These are phyloP conservation scores for Triangularia verruculosa DNA, from an alignment of 2,329 filamentous ascomycete species.

Conservation along the genomic window DNA sequence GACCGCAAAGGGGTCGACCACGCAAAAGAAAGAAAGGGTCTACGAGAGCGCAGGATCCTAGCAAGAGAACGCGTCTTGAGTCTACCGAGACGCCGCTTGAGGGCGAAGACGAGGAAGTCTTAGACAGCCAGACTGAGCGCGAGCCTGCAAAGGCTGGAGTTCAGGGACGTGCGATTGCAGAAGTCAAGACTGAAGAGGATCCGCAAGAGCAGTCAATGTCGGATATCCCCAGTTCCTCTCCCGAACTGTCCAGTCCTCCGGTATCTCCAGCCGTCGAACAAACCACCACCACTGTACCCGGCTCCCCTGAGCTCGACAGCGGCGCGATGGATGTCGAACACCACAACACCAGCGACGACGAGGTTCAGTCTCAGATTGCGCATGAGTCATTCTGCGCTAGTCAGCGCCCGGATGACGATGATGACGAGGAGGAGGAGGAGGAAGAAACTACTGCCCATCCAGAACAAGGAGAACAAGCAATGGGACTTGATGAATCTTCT, in stretches of 20 bases:
- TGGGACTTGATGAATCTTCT: constrained; percentile 12
- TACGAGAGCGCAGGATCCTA: constrained; percentile 26
- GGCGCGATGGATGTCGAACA: constrained; percentile 22
- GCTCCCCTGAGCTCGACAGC: neutral
- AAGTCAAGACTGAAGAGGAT: neutral
- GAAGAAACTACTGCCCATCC: neutral
- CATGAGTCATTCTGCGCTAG: constrained; percentile 26
- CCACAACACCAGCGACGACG: constrained; percentile 22
- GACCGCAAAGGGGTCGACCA: constrained; percentile 18
- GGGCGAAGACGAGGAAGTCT: constrained; percentile 18
- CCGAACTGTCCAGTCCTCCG: constrained; percentile 7
- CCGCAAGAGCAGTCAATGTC: constrained; percentile 8
- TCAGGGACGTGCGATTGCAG: neutral
- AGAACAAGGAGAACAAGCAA: too few species aligned
- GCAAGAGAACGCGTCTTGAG: constrained; percentile 30
- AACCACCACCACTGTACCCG: neutral
- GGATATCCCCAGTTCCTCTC: constrained; percentile 15
- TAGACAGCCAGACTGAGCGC: constrained; percentile 27
- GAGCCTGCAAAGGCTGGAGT: constrained; percentile 18
- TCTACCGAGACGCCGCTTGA: constrained; percentile 1
- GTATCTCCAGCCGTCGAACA: constrained; percentile 1
- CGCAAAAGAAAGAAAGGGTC: constrained; percentile 32
- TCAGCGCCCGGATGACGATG: constrained; percentile 16
- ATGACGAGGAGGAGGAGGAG: constrained; percentile 4
- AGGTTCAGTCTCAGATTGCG: constrained; percentile 34